Base-by-base conservation (phyloP, 192 early-diverging fungal genomes). In the Cetraspora pellucida region DNA sequence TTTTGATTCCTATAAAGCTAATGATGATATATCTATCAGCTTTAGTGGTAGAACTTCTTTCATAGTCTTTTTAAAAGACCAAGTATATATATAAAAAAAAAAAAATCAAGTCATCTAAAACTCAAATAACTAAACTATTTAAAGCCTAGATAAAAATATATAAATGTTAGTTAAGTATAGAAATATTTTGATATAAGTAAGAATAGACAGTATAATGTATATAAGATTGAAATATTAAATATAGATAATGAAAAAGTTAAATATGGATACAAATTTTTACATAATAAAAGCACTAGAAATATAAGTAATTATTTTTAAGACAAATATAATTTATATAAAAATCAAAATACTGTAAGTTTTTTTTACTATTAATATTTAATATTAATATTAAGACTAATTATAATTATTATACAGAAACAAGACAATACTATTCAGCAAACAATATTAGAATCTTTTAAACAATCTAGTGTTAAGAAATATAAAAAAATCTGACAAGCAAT, bases 401-500 rank as follows among this genome's bases (percentile, higher is more conserved):
- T 28, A 6, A 17, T 55, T 55, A 55, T 21, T 55, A n/a, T 60
- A 27, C 13, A 60, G 25, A 10, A 1, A 27, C 19, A 10, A 25
- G 58, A 28, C 28, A 60, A 28, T 25, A 27, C 7, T 4, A 60
- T 28, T 60, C 58, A 60, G 28, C 25, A 25, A 60, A 60, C 7
- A 27, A 9, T 60, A 60, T 25, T 9, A 27, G 1, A 60, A 60
- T 0, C 21, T 21, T 2, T 60, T 11, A 10, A 27, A 60, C 21
- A 30, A 60, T 2, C 7, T 27, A 60, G 0, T 3, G 7, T 60
- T 60, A 30, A 60, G 8, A 1, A n/a, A 27, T 25, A 60, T 60
- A 60, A 60, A 9, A 7, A 60, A 66, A 45, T 66, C 44, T 37
- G 43, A 37, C 37, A 66, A 66, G 64, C 44, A 44, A 60, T 60